Percentiles rank a stretch among this genome's conserved stretches.
These are phyloP conservation scores for Fusarium fracticaudum DNA, from an alignment of 2,329 filamentous ascomycete species.

Conservation along the genomic window DNA sequence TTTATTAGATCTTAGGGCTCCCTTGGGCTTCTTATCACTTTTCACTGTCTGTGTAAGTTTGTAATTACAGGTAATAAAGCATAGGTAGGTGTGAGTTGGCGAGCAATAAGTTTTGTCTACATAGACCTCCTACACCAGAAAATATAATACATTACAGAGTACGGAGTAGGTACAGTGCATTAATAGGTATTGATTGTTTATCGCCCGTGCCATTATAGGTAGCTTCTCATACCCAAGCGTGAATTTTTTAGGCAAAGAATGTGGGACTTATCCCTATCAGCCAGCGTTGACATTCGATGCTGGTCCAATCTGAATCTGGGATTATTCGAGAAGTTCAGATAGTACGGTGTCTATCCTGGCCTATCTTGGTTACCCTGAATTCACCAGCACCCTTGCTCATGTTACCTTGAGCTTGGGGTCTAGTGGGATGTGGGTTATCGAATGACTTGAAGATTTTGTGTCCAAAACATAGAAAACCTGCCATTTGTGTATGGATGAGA, in stretches of 20 bases:
- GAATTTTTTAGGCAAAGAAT: not conserved
- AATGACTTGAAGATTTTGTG: conserved; percentile 17
- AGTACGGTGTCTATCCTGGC: not conserved
- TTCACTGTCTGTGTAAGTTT: not conserved
- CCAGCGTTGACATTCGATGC: not conserved
- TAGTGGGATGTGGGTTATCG: conserved; percentile 30
- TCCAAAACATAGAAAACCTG: not conserved
- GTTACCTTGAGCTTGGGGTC: conserved; percentile 3
- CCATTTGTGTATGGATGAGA: not conserved
- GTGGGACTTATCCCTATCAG: conserved; percentile 8
- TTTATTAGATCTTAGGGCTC: not conserved
- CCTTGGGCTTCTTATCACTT: not conserved
- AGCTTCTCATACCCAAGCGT: not conserved
- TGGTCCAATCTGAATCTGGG: conserved; percentile 9
- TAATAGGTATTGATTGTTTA: not conserved
- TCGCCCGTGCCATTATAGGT: not conserved
- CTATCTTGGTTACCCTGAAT: not conserved
- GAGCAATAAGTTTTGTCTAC: not conserved
- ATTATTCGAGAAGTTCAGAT: conserved; percentile 15
- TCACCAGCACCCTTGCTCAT: not conserved
- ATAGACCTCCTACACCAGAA: not conserved
- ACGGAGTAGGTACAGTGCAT: not conserved
- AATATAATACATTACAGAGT: not conserved
- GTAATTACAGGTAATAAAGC: not conserved
- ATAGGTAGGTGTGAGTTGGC: not conserved